Evolutionary conservation across 192 early-diverging fungal genomes (phyloP), one percentile per base, ranked within the genome.

Genomic region (Coemansia sp.): DNA sequence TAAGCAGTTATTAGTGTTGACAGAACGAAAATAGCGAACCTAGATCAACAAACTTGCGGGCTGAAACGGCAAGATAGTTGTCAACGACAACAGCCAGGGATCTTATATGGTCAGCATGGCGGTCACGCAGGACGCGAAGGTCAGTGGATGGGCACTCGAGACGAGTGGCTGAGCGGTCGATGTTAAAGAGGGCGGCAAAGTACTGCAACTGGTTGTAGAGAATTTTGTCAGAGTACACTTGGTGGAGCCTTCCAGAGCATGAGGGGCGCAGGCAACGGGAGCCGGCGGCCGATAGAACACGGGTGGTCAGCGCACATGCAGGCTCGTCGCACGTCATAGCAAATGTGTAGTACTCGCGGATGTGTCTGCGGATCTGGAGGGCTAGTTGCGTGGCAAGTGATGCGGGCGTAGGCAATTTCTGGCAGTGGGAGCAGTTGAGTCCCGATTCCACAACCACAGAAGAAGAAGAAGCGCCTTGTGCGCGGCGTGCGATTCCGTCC

Each of bases 181-280:
- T 20, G 10, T 45, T 68, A 6, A 84, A 31, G 33, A 95, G 72
- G 30, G 82, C 80, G 35, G 85, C 83, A 63, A 86, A 92, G 67
- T 91, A 98, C 53, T 84, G 77, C 28, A 98, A 63, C 81, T 98
- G 95, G 26, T 86, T 90, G 72, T 94, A 92, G 7, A 98, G 79
- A 65, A 60, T 64, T 34, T 77, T 83, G 65, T 95, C 94, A 29
- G 89, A 79, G 66, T 90, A 95, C 86, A 92, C 63, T n/a, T 64
- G 62, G 15, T 46, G 34, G 49, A 95, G 83, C 2, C 49, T 80
- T 3, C 95, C 95, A 3, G 70, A 63, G 73, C 94, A 98, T 20
- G 85, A 83, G 0, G 83, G 72, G 10, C 79, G 65, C 7, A 89
- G 66, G 68, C 94, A 97, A 33, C 87, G 77, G 3, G 84, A 71